Percentiles rank a stretch among this genome's conserved stretches.
These are phyloP conservation scores for Gaeumannomyces sp. DNA, from an alignment of 2,329 filamentous ascomycete species.

Conservation along the genomic window DNA sequence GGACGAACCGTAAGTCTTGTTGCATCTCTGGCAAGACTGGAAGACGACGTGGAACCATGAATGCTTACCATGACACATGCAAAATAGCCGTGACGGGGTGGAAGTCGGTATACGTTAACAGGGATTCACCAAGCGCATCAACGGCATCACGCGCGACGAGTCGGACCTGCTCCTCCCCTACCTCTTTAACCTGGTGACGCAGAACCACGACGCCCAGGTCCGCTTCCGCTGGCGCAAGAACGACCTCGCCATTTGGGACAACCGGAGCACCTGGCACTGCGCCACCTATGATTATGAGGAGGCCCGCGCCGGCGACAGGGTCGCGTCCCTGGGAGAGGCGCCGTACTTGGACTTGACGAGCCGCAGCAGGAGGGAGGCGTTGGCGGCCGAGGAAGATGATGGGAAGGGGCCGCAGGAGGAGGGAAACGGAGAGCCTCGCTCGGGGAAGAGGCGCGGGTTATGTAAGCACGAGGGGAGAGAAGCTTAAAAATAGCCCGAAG, in stretches of 20 bases:
- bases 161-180: constrained; percentile 44
- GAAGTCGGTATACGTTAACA: constrained; percentile 48
- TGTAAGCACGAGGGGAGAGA: neutral
- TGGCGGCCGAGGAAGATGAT: neutral
- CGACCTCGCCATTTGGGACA: constrained; percentile 61
- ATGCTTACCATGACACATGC: neutral
- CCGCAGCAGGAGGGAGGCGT: constrained; percentile 13
- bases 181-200: constrained; percentile 39
- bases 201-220: constrained; percentile 53
- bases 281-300: constrained; percentile 56
- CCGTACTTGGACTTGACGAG: constrained; percentile 34
- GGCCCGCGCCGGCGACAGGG: constrained; percentile 34
- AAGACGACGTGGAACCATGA: neutral
- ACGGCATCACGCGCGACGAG: constrained; percentile 47
- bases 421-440: neutral
- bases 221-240: constrained; percentile 47
- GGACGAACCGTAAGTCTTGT: constrained; percentile 44
- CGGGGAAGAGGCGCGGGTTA: neutral
- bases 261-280: constrained; percentile 43
- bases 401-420: neutral
- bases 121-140: constrained; percentile 49
- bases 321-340: constrained; percentile 35
- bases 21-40: neutral
- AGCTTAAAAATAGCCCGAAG: neutral
- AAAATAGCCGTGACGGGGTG: constrained; percentile 45